Evolutionary conservation across 805 yeast genomes (phyloP).

Genomic region (Starmerella etchellsii): DNA sequence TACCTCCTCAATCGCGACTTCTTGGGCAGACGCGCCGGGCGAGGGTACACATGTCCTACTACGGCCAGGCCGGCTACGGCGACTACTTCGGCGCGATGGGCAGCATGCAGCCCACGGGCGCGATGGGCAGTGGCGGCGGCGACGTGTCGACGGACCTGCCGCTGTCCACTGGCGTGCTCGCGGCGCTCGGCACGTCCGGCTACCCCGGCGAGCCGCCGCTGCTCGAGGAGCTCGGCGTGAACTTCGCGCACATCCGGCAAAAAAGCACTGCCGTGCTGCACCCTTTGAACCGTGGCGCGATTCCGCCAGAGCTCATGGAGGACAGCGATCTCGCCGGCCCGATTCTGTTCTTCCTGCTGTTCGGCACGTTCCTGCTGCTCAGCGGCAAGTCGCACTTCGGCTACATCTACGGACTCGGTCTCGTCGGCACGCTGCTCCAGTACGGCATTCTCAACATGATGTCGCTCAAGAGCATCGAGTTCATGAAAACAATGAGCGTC

Average conservation of each 20-base stretch:
- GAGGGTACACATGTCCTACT: slow-evolving; percentile 14
- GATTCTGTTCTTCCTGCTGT: slow-evolving; percentile 68
- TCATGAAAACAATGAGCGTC: slow-evolving; percentile 70
- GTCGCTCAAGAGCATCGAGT: slow-evolving; percentile 42
- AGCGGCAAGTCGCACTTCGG: slow-evolving; percentile 94
- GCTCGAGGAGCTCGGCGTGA: slow-evolving; percentile 84
- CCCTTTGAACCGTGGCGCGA: slow-evolving; percentile 42
- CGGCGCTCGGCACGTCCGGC: slow-evolving; percentile 87
- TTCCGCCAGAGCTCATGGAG: slow-evolving; percentile 63
- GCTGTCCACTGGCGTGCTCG: slow-evolving; percentile 63
- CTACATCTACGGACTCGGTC: slow-evolving; percentile 89
- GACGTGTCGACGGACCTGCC: slow-evolving; percentile 13
- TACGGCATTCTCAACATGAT: slow-evolving; percentile 77
- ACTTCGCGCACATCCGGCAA: slow-evolving; percentile 70
- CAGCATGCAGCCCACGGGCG: slow-evolving; percentile 2
- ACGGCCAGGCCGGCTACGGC: slow-evolving; percentile 12
- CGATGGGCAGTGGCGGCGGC: slow-evolving; percentile 4
- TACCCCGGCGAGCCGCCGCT: slow-evolving; percentile 92
- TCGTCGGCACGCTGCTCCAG: slow-evolving; percentile 75
- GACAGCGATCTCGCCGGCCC: slow-evolving; percentile 97
- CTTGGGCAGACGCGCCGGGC: no score
- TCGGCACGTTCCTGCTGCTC: slow-evolving; percentile 68
- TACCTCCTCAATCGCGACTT: no score
- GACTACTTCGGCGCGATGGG: slow-evolving; percentile 18
- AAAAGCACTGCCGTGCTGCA: slow-evolving; percentile 77